A percentile compares a stretch with the other conserved stretches of the same genome.
These are phyloP conservation scores for Russula sp. DNA, from an alignment of 768 basidiomycete genomes.

Conservation along the genomic window DNA sequence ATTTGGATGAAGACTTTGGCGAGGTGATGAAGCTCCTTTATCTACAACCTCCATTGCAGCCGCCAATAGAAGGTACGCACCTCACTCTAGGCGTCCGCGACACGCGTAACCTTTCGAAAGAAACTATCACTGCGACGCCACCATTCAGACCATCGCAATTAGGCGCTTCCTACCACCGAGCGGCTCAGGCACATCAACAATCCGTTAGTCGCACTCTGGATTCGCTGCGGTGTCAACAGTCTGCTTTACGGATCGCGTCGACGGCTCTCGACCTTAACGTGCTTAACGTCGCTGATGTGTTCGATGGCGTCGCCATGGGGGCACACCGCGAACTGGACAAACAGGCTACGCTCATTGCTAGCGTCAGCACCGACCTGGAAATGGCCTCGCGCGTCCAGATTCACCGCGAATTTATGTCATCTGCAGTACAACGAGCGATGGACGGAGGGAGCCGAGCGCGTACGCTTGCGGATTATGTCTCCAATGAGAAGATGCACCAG, in stretches of 20 bases:
- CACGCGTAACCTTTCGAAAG: constrained; percentile 31
- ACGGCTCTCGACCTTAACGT: constrained; percentile 66
- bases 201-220: constrained; percentile 46
- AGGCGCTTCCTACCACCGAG: constrained; percentile 58
- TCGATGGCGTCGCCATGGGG: constrained; percentile 53
- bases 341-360: constrained; percentile 56
- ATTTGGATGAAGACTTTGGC: constrained; percentile 63
- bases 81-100: background rate
- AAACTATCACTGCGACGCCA: constrained; percentile 60
- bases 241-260: constrained; percentile 68
- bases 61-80: constrained; percentile 61
- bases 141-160: constrained; percentile 64
- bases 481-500: constrained; percentile 69
- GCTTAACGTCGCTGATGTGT: constrained; percentile 63
- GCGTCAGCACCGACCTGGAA: constrained; percentile 65
- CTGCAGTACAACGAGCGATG: constrained; percentile 58
- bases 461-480: constrained; percentile 77
- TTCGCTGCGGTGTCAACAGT: constrained; percentile 58
- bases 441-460: constrained; percentile 63
- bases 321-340: constrained; percentile 60
- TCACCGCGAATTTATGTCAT: constrained; percentile 71
- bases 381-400: constrained; percentile 61
- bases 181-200: constrained; percentile 60
- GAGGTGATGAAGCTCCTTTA: constrained; percentile 61
- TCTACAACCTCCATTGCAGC: constrained; percentile 55